Conservation (phyloP, 1,284 basidiomycete species). For the Cryptococcus wingfieldii region DNA sequence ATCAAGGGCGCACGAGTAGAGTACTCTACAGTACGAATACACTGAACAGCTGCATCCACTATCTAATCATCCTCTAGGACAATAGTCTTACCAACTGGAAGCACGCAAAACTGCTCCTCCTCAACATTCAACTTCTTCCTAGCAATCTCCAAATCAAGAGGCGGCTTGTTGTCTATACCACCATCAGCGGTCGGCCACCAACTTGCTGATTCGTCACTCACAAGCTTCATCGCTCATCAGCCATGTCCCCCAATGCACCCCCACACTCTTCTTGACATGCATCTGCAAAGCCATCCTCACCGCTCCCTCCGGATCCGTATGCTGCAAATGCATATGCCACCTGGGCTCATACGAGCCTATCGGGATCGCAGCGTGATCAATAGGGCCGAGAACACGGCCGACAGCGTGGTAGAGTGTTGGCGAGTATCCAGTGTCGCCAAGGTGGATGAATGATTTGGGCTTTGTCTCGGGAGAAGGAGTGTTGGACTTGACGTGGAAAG, state of each 20-base stretch:
- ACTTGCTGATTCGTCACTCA: constrained; percentile 17
- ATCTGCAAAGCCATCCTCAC: constrained; percentile 47
- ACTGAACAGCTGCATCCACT: background rate
- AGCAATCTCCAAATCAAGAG: constrained; percentile 37
- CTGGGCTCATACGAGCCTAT: constrained; percentile 50
- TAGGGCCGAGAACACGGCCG: constrained; percentile 48
- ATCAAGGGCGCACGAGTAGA: too few species aligned
- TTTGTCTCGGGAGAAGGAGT: constrained; percentile 7
- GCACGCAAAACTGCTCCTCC: constrained; percentile 31
- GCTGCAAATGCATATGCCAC: constrained; percentile 50
- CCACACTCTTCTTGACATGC: constrained; percentile 41
- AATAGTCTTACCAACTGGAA: constrained; percentile 40
- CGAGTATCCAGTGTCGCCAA: constrained; percentile 50
- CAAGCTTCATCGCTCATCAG: constrained; percentile 50
- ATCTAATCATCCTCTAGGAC: constrained; percentile 22
- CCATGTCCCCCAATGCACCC: constrained; percentile 54
- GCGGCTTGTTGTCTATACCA: constrained; percentile 38
- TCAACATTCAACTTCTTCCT: constrained; percentile 31
- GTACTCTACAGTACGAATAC: too few species aligned
- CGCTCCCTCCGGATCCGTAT: constrained; percentile 50
- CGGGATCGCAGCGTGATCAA: constrained; percentile 51
- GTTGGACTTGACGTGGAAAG: constrained; percentile 46
- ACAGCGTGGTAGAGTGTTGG: constrained; percentile 48
- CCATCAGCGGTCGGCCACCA: background rate
- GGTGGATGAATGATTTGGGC: constrained; percentile 48